Base-by-base conservation (phyloP, 2,329 filamentous ascomycete species). In the Fusarium sp. region DNA sequence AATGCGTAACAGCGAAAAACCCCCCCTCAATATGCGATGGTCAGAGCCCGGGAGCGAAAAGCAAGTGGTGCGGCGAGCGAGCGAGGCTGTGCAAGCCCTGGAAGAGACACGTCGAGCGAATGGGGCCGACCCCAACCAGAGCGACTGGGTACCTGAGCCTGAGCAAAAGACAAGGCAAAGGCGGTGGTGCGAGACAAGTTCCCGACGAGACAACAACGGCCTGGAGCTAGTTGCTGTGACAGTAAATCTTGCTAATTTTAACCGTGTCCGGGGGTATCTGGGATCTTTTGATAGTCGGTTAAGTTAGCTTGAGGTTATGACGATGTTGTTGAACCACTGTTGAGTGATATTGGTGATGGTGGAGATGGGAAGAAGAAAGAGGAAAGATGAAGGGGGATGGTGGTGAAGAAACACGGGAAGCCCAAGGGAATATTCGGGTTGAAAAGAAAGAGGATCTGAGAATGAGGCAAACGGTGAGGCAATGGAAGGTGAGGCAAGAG, bases 41-140 rank as follows among this genome's bases (percentile, higher is more conserved):
- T 58, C 56, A 32, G 61, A 59, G 67, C 60, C 48, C 39, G 57
- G 41, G 64, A 68, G 63, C 56, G 59, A 66, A 66, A 67, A 70
- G 39, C 64, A 60, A 65, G 32, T 65, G 64, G 71, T 68, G 66
- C 62, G 61, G 70, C 70, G 67, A 63, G 72, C 61, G 50, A 50
- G 48, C 57, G 71, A 77, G 76, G 75, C 76, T 77, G 73, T 77
- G 76, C 71, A 78, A 61, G 25, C 60, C 67, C 43, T 45, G 25
- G 37, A 59, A 71, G 64, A 71, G 73, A 78, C 71, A 77, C 73
- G 75, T 78, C 56, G 72, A 76, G 68, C 69, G 64, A 72, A 72
- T 60, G 66, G 66, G 70, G 72, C 62, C 41, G 52, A 70, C 59
- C 37, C 57, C 66, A 52, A 73, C 56, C 61, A 66, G 54, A 57